These are phyloP conservation scores for Solanum habrochaites DNA, from an alignment of 257 asterid species.

Conservation along the genomic window DNA sequence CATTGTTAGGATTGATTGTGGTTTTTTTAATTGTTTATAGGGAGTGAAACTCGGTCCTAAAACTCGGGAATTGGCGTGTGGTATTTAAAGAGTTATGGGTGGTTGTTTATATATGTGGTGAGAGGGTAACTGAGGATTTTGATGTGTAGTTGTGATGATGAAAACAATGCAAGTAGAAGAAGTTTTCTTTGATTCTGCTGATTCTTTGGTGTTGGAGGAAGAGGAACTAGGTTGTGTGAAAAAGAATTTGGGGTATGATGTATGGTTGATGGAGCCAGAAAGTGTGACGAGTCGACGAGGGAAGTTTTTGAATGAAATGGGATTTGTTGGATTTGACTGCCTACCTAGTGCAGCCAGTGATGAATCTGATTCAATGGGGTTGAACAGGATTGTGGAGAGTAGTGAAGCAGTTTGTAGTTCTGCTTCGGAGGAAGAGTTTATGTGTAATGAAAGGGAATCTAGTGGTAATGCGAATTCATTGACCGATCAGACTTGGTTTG, in stretches of 20 bases:
- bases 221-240: conserved; percentile 15
- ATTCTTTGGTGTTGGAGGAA: conserved; percentile 31
- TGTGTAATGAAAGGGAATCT: conserved; percentile 25
- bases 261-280: conserved; percentile 59
- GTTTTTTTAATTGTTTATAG: conserved; percentile 10
- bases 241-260: conserved; percentile 20
- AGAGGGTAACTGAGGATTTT: conserved; percentile 10
- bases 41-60: conserved; percentile 41
- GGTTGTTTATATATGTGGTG: not conserved
- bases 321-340: conserved; percentile 16
- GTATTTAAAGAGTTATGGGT: conserved; percentile 6
- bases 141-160: conserved; percentile 20
- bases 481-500: conserved; percentile 24
- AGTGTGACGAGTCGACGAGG: conserved; percentile 51
- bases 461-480: conserved; percentile 37
- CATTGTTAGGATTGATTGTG: conserved; percentile 9
- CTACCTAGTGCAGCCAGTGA: not conserved
- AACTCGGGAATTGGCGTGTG: conserved; percentile 4
- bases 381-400: conserved; percentile 11
- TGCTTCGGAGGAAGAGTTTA: conserved; percentile 9
- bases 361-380: conserved; percentile 4
- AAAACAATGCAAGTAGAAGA: conserved; percentile 26
- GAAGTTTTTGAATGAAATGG: conserved; percentile 33
- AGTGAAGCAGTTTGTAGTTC: conserved; percentile 17
- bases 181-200: conserved; percentile 50